Evolutionary conservation across 2,329 filamentous ascomycete genomes (phyloP), one percentile per base, ranked within the genome.

Genomic region (Didymella pinodella): DNA sequence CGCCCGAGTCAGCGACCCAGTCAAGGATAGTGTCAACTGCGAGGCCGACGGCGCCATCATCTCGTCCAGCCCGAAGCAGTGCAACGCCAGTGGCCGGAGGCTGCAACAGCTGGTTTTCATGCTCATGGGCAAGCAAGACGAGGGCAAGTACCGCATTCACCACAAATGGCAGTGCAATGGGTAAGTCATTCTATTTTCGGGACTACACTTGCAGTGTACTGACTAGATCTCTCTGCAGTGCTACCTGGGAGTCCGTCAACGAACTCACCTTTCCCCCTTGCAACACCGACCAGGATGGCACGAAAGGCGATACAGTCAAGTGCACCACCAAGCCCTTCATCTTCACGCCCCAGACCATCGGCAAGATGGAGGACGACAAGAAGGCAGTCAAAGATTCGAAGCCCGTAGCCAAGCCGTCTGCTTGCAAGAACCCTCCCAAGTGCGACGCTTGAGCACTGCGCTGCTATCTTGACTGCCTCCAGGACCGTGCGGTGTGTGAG

Each of bases 111-210:
- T 75, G 34, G 52, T 66, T 0, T 71, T 73, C 29, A 67, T 70
- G 48, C 59, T 73, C 3, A 58, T 54, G 43, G 63, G 41, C 3
- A 55, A 62, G 10, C 62, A 69, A 38, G 62, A 66, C 3, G 44
- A 61, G 38, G 65, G 63, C 6, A 61, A 65, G 43, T 73, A 69
- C 49, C 67, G 69, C 41, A 61, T 75, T 34, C 65, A 63, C 1
- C 73, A 75, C 57, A 59, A 58, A 7, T 75, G 72, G 72, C 47
- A 40, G 20, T 75, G 73, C 52, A 57, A 68, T 31, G 65, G 65
- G 73, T 75, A 55, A 54, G 70, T 68, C 32, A 20, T 7, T 7
- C 4, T 18, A 20, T 18, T 20, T 11, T 20, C 14, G 12, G 18
- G 10, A n/a, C 28, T 8, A 31, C 31, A 3, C 20, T 44, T 4